Conservation (phyloP, 345 rosid species). For the Populus nigra region DNA sequence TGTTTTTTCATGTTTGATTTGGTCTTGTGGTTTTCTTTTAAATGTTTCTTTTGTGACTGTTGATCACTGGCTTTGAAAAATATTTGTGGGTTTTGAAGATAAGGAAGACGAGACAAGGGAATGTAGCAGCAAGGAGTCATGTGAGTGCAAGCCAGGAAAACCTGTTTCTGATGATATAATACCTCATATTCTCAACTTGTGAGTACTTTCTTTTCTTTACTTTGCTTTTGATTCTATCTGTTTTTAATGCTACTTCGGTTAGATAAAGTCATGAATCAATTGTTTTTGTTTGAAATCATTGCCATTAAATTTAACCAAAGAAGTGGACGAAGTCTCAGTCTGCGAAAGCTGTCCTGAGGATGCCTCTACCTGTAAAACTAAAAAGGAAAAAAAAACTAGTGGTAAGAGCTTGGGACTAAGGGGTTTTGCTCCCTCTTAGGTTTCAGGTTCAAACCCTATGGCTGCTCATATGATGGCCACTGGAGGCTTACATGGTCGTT, state of each 20-base stretch:
- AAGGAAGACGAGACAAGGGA: constrained; percentile 41
- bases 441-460: no score
- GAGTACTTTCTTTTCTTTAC: constrained; percentile 15
- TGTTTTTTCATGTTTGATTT: background rate
- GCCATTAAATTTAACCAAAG: no score
- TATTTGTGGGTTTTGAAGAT: constrained; percentile 6
- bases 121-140: constrained; percentile 45
- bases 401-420: no score
- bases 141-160: constrained; percentile 28
- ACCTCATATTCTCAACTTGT: constrained; percentile 82
- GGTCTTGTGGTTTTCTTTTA: background rate
- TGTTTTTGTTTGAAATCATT: no score
- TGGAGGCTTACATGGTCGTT: no score
- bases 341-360: no score
- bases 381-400: no score
- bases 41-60: background rate
- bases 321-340: no score
- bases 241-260: background rate
- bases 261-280: background rate
- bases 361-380: no score
- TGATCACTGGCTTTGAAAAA: background rate
- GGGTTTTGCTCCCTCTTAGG: no score
- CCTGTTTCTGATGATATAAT: constrained; percentile 50
- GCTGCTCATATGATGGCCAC: no score
- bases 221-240: background rate